Percentiles rank a stretch among this genome's conserved stretches.
phyloP scores from a whole-genome alignment of 352 stramenopile genomes.

The Albugo candida region DNA sequence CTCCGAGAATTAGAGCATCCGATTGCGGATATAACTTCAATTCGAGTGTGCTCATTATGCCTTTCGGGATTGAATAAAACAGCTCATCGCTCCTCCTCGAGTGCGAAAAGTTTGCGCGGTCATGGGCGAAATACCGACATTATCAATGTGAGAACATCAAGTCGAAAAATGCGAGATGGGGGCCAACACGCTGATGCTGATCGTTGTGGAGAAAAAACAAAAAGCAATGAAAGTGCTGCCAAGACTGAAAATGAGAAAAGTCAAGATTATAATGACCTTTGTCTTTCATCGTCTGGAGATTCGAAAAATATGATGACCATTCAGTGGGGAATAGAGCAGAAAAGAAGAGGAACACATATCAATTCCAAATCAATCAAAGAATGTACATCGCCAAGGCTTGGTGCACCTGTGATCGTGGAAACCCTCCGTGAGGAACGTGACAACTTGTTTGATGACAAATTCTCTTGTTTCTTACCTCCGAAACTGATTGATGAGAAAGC shows the following conservation, averaged over 20 bases:
- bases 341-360: no score
- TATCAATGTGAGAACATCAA: neutral
- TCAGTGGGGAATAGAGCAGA: no score
- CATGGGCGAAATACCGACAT: neutral
- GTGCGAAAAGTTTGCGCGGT: no score
- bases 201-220: neutral
- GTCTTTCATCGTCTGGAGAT: no score
- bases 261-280: no score
- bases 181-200: neutral
- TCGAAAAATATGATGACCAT: no score
- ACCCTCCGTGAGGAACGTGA: no score
- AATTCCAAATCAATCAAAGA: no score
- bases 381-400: no score
- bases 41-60: constrained; percentile 43
- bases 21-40: constrained; percentile 41
- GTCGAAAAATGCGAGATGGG: neutral
- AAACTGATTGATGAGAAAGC: neutral
- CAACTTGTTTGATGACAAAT: no score
- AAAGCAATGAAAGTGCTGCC: neutral
- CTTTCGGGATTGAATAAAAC: constrained; percentile 7
- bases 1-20: constrained; percentile 39
- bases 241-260: neutral
- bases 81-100: no score
- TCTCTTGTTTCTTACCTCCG: neutral
- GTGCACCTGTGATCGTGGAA: no score